phyloP scores from a whole-genome alignment of 2,329 filamentous ascomycete species.

The Cephalotrichum gorgonifer region DNA sequence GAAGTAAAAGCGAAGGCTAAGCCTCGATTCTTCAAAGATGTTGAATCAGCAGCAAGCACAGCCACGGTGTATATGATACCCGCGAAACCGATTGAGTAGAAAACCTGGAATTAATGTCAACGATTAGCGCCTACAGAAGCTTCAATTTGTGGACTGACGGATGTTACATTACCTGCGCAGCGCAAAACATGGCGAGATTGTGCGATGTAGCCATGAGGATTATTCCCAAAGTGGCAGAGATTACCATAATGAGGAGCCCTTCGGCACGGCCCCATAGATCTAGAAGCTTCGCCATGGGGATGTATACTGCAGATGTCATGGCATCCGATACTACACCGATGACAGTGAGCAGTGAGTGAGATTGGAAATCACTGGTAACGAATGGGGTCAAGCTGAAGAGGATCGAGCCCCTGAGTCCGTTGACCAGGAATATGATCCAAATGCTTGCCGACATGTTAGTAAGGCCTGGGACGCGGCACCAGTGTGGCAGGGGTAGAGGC shows the following conservation, averaged over 20 bases:
- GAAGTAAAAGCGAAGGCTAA: constrained; percentile 27
- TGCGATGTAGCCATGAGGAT: constrained; percentile 56
- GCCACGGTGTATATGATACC: not conserved
- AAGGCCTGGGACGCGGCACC: constrained; percentile 8
- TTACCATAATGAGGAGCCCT: constrained; percentile 39
- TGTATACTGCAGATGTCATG: constrained; percentile 44
- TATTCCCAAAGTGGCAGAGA: constrained; percentile 40
- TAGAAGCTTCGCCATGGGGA: constrained; percentile 46
- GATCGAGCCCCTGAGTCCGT: constrained; percentile 29
- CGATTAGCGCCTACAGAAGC: too few relatives aligned
- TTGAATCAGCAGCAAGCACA: not conserved
- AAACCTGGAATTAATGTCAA: not conserved
- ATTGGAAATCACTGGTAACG: constrained; percentile 34
- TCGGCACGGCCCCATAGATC: constrained; percentile 54
- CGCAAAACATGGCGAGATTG: constrained; percentile 33
- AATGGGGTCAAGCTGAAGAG: constrained; percentile 26
- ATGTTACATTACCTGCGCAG: constrained; percentile 22
- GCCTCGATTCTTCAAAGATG: constrained; percentile 23
- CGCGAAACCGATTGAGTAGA: not conserved
- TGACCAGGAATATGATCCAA: constrained; percentile 37
- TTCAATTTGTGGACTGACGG: too few relatives aligned
- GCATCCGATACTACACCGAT: constrained; percentile 38
- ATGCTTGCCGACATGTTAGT: constrained; percentile 14
- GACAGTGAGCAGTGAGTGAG: constrained; percentile 41
- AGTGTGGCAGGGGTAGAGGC: constrained; percentile 26